phyloP scores from a whole-genome alignment of 305 asterid species.

The Plantago coronopus region DNA sequence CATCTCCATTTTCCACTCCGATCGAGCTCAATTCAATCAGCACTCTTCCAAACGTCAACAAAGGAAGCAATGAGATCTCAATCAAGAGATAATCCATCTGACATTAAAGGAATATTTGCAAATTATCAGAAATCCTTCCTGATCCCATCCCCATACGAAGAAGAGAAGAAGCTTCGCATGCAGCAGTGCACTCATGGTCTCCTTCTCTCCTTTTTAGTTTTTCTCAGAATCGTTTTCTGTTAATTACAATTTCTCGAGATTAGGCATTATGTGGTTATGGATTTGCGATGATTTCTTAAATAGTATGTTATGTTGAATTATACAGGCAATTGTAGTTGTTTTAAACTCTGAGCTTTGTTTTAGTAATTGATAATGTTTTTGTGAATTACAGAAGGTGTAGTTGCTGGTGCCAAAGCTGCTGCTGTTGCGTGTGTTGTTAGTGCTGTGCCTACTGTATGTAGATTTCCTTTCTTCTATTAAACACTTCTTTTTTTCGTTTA shows the following conservation, averaged over 20 bases:
- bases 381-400: conserved; percentile 59
- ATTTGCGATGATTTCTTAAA: background rate
- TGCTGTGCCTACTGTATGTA: conserved; percentile 64
- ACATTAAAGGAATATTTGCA: conserved; percentile 29
- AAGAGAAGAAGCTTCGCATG: conserved; percentile 46
- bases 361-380: background rate
- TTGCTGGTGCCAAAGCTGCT: conserved; percentile 68
- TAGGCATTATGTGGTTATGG: too few relatives aligned
- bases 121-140: conserved; percentile 32
- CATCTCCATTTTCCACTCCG: too few relatives aligned
- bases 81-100: conserved; percentile 22
- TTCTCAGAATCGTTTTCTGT: background rate
- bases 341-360: background rate
- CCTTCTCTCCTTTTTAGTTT: background rate
- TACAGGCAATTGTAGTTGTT: background rate
- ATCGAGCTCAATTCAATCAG: too few relatives aligned
- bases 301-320: background rate
- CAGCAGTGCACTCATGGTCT: conserved; percentile 60
- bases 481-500: too few relatives aligned
- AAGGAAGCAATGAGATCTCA: too few relatives aligned
- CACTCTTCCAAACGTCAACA: too few relatives aligned
- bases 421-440: conserved; percentile 66
- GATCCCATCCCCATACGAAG: conserved; percentile 58
- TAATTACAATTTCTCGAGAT: background rate
- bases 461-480: conserved; percentile 7